Conservation (phyloP, 805 yeast species). For the Kuraishia piskuri region DNA sequence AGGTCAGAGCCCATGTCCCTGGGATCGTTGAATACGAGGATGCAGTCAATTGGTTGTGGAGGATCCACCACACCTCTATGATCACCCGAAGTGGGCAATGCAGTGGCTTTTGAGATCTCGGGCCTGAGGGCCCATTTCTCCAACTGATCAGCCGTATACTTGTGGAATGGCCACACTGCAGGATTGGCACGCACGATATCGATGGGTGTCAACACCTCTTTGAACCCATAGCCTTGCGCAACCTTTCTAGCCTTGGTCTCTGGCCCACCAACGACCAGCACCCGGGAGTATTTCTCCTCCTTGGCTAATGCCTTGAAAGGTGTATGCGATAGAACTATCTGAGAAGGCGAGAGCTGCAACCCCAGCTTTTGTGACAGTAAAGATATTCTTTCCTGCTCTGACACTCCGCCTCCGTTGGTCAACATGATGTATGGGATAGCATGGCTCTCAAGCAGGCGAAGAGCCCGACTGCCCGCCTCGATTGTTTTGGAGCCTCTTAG, state of each 20-base stretch:
- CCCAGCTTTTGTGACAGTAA: constrained; percentile 39
- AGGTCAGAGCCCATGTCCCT: constrained; percentile 81
- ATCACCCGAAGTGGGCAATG: constrained; percentile 9
- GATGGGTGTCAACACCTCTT: constrained; percentile 62
- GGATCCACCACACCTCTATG: constrained; percentile 13
- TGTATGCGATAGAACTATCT: constrained; percentile 81
- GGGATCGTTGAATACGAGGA: constrained; percentile 82
- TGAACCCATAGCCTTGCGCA: constrained; percentile 71
- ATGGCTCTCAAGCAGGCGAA: constrained; percentile 31
- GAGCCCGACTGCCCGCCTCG: constrained; percentile 15
- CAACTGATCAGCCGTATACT: constrained; percentile 36
- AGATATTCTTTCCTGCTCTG: constrained; percentile 52
- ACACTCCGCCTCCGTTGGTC: constrained; percentile 86
- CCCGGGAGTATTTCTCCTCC: constrained; percentile 31
- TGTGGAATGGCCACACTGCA: constrained; percentile 62
- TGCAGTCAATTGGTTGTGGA: constrained; percentile 53
- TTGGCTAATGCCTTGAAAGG: constrained; percentile 60
- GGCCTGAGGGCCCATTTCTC: constrained; percentile 31
- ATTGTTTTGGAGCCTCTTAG: constrained; percentile 66
- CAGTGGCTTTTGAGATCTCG: constrained; percentile 12
- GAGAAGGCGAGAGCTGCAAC: constrained; percentile 40
- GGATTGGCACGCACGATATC: constrained; percentile 58
- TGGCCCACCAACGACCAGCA: constrained; percentile 80
- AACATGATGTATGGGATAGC: constrained; percentile 72
- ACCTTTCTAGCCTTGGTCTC: constrained; percentile 61